Base-by-base conservation (phyloP, 805 yeast genomes). In the Kluyveromyces starmeri region DNA sequence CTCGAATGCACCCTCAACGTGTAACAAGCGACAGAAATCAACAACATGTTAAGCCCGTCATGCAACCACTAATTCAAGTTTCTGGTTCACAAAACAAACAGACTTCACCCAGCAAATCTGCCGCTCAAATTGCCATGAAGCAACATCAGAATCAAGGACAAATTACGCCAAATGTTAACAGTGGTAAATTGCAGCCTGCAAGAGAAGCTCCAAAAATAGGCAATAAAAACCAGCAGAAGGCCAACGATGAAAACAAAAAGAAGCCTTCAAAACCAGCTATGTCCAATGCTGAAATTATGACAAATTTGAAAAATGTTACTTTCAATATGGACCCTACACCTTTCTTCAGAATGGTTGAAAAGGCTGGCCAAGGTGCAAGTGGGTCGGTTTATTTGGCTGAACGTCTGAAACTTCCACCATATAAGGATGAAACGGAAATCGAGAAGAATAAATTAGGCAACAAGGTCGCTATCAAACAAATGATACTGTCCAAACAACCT, bases 291-390 rank as follows among this genome's bases (percentile, higher is more conserved):
- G 96, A 89, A 61, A 71, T 85, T 16, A 72, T 89, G 70, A 76
- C 81, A 25, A 83, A 81, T 50, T 65, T 92, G 45, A 73, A 79
- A 39, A 73, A 84, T 3, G 95, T 88, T 20, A 95, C 92, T 7
- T 75, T 78, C 44, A 75, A 71, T 47, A 70, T 74, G 27, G 95
- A 92, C 60, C 99, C 99, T n/a, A 68, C 84, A 5, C 80, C 85
- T 27, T 70, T 70, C 40, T 83, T 82, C 62, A 74, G 74, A 50
- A 77, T 81, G 60, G 69, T 83, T 41, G 85, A 79, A 52, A 79
- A 80, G 45, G 92, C 89, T 1, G 99, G 99, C 12, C 97, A 92
- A 62, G 99, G 99, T 50, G 99, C 99, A 0, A 75, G 88, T 43
- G 99, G 98, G 13, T 85, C 94, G 3, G 99, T 92, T 13, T 92